Evolutionary conservation across 331 rosid species (phyloP).

Genomic region (Ulmus americana): DNA sequence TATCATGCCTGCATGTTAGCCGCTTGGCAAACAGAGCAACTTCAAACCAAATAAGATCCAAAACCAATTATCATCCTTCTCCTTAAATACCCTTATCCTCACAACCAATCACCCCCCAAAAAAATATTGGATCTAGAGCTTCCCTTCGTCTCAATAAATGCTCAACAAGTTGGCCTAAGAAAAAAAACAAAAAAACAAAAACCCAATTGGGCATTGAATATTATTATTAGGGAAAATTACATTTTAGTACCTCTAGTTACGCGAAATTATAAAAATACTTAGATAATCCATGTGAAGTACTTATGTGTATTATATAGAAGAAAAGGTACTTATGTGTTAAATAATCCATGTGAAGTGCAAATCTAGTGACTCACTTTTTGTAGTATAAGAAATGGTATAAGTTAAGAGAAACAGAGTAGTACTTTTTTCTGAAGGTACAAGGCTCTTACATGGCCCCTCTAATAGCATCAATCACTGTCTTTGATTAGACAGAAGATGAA

Average conservation of each 20-base stretch:
- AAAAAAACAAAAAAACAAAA: not conserved
- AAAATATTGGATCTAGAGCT: constrained; percentile 41
- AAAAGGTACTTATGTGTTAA: not conserved
- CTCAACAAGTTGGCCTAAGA: constrained; percentile 27
- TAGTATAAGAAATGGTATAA: not conserved
- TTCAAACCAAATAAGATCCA: no score
- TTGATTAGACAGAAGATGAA: constrained; percentile 32
- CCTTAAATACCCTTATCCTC: not conserved
- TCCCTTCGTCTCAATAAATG: constrained; percentile 27
- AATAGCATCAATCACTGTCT: constrained; percentile 28
- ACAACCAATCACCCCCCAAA: constrained; percentile 13
- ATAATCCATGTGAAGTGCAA: not conserved
- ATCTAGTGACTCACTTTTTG: not conserved
- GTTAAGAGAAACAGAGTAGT: constrained; percentile 19
- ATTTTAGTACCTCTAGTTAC: no score
- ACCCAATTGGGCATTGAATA: not conserved
- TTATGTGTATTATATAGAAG: no score
- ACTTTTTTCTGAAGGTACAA: constrained; percentile 11
- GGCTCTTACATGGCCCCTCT: constrained; percentile 12
- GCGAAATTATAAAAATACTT: no score
- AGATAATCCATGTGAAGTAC: no score
- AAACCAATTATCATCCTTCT: not conserved
- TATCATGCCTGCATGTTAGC: constrained; percentile 11
- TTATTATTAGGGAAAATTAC: no score
- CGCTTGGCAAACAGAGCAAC: constrained; percentile 7